phyloP scores from a whole-genome alignment of 2,329 filamentous ascomycete genomes.

The Neoarthrinium moseri region DNA sequence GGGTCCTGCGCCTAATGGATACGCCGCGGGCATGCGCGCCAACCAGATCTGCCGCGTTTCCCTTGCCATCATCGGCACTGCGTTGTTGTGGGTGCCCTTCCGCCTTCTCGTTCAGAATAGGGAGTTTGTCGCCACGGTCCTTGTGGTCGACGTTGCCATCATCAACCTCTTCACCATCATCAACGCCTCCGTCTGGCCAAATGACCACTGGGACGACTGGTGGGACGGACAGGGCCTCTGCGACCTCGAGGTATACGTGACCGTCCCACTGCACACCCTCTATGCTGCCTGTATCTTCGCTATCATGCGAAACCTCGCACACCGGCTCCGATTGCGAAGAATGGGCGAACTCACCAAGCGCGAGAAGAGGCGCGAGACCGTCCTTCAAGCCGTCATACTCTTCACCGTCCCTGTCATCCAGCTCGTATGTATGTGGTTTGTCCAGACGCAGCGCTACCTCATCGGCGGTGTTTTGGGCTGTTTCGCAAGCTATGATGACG shows the following conservation, averaged over 20 bases:
- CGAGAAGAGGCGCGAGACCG: constrained; percentile 41
- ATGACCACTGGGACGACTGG: constrained; percentile 50
- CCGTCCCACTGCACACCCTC: constrained; percentile 36
- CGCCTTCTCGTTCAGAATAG: constrained; percentile 49
- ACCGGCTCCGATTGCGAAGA: constrained; percentile 45
- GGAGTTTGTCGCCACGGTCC: constrained; percentile 51
- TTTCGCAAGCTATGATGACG: constrained; percentile 37
- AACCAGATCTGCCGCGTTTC: constrained; percentile 51
- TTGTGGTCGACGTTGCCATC: constrained; percentile 44
- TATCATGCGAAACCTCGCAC: constrained; percentile 53
- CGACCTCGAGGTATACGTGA: constrained; percentile 44
- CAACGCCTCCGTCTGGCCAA: constrained; percentile 53
- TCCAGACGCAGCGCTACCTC: constrained; percentile 46
- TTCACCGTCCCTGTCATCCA: constrained; percentile 53
- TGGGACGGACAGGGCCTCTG: constrained; percentile 53
- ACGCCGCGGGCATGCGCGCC: constrained; percentile 27
- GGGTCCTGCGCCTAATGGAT: constrained; percentile 3
- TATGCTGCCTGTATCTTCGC: constrained; percentile 52
- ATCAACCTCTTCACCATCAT: constrained; percentile 47
- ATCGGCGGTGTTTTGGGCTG: constrained; percentile 52
- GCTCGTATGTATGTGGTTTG: constrained; percentile 45
- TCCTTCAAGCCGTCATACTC: constrained; percentile 52
- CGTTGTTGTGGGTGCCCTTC: constrained; percentile 50
- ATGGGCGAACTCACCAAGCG: constrained; percentile 35
- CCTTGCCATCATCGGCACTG: constrained; percentile 42